A percentile compares a stretch with the other conserved stretches of the same genome.
Conservation (phyloP, 1,139 yeast species). For the Diutina neorugosa region DNA sequence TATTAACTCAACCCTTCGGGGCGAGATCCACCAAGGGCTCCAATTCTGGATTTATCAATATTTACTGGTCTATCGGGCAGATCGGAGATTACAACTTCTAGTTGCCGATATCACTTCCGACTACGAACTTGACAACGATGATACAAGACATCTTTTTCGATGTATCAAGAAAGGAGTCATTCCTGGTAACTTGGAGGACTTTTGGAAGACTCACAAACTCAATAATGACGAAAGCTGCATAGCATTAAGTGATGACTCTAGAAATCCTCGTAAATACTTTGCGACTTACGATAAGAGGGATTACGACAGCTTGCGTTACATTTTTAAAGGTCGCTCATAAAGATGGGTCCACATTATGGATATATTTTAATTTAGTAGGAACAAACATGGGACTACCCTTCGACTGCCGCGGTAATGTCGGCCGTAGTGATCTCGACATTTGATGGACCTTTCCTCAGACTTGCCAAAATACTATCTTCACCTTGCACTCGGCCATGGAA, state of each 20-base stretch:
- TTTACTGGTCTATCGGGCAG: constrained; percentile 8
- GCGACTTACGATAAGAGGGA: constrained; percentile 16
- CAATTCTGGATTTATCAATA: constrained; percentile 17
- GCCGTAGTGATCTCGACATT: background rate
- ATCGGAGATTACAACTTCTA: constrained; percentile 6
- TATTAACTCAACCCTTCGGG: constrained; percentile 17
- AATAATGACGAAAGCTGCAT: background rate
- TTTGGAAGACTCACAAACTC: constrained; percentile 8
- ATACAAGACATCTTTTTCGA: constrained; percentile 5
- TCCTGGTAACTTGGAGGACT: constrained; percentile 7
- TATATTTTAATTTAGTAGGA: background rate
- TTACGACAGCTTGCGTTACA: constrained; percentile 5
- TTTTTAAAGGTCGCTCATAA: no score
- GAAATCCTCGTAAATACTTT: background rate
- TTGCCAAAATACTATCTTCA: background rate
- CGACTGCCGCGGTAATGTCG: constrained; percentile 1
- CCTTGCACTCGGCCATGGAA: background rate
- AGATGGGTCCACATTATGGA: no score
- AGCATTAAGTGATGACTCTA: background rate
- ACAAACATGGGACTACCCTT: constrained; percentile 2
- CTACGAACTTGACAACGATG: constrained; percentile 5
- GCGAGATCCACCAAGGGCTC: constrained; percentile 13
- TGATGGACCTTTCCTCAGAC: background rate
- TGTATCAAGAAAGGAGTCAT: constrained; percentile 4
- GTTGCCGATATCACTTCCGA: constrained; percentile 11